These are phyloP conservation scores for Penicillium fuscoglaucum DNA, from an alignment of 2,329 filamentous ascomycete genomes.

Conservation along the genomic window DNA sequence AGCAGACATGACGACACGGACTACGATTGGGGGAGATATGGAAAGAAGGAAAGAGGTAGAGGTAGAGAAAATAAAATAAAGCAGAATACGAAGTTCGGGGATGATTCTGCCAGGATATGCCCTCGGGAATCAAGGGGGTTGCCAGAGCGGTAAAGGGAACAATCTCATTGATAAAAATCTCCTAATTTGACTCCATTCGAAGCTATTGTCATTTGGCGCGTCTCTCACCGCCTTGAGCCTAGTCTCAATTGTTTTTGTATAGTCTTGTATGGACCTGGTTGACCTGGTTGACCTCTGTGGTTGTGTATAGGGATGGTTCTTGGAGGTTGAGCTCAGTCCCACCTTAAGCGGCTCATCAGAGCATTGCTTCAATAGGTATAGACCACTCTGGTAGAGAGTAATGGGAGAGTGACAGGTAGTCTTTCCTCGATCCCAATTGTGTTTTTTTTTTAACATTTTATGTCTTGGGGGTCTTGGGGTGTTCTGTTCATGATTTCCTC, in stretches of 20 bases:
- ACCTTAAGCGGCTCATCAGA: neutral
- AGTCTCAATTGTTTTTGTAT: neutral
- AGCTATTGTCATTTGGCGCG: conserved; percentile 13
- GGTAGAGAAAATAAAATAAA: neutral
- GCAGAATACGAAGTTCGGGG: conserved; percentile 6
- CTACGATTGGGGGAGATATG: conserved; percentile 13
- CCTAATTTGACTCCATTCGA: conserved; percentile 11
- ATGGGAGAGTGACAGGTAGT: neutral
- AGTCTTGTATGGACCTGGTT: neutral
- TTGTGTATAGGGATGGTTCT: neutral
- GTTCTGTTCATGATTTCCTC: neutral
- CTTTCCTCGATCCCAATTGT: neutral
- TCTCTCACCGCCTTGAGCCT: conserved; percentile 12
- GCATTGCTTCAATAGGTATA: neutral
- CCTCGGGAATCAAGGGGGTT: conserved; percentile 8
- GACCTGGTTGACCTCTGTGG: neutral
- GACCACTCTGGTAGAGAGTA: neutral
- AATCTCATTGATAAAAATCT: conserved; percentile 11
- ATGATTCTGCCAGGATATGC: conserved; percentile 10
- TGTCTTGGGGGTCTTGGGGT: neutral
- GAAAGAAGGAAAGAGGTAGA: neutral
- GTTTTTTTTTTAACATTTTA: neutral
- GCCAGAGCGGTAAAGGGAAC: conserved; percentile 11
- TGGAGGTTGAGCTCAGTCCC: neutral
- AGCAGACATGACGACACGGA: conserved; percentile 45